A percentile compares a stretch with the other conserved stretches of the same genome.
Conservation (phyloP, 1,139 yeast species). For the Nakaseomyces bracarensis region DNA sequence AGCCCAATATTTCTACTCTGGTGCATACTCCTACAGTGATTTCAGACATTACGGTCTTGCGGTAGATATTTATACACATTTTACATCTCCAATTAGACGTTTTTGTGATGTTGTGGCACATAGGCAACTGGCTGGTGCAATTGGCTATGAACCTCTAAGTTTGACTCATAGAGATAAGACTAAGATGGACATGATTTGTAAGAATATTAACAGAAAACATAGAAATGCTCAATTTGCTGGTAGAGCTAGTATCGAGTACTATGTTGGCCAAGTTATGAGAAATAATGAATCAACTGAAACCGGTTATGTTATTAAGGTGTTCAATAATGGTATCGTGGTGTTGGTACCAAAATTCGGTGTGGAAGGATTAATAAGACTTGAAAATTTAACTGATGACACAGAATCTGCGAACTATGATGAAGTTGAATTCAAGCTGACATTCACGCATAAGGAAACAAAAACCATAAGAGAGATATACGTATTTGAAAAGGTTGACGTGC, state of each 20-base stretch:
- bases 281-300: slow-evolving; percentile 66
- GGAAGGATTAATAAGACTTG: slow-evolving; percentile 82
- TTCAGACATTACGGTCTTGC: slow-evolving; percentile 97
- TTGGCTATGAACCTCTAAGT: slow-evolving; percentile 81
- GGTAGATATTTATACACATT: slow-evolving; percentile 94
- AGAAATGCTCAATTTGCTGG: slow-evolving; percentile 99
- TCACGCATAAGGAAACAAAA: slow-evolving; percentile 41
- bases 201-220: slow-evolving; percentile 87
- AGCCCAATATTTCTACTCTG: slow-evolving; percentile 94
- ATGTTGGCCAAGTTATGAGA: slow-evolving; percentile 95
- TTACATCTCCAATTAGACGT: slow-evolving; percentile 96
- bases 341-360: slow-evolving; percentile 96
- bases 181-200: slow-evolving; percentile 83
- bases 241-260: slow-evolving; percentile 93
- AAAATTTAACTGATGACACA: slow-evolving; percentile 58
- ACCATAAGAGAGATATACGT: slow-evolving; percentile 49
- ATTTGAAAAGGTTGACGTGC: slow-evolving; percentile 79
- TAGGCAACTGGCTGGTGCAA: slow-evolving; percentile 94
- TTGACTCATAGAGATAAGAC: slow-evolving; percentile 77
- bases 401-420: slow-evolving; percentile 65
- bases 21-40: slow-evolving; percentile 88
- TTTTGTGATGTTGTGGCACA: slow-evolving; percentile 97
- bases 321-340: slow-evolving; percentile 90
- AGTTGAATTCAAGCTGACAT: slow-evolving; percentile 61
- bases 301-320: slow-evolving; percentile 87